Base-by-base conservation (phyloP, 192 early-diverging fungal genomes). In the Linnemannia exigua region DNA sequence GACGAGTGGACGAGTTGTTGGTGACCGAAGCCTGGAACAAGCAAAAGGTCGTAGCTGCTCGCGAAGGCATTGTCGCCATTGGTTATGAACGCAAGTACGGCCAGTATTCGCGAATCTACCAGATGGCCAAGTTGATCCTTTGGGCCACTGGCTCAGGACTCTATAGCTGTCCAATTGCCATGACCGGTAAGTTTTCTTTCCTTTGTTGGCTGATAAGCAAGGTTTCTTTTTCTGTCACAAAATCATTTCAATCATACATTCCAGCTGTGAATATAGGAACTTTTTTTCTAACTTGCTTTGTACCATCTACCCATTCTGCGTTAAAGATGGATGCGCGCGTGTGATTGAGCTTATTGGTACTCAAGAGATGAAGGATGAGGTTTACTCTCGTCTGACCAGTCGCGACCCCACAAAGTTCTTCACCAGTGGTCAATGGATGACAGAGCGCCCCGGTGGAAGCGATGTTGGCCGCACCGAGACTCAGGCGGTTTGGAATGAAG, bases 351-450 rank as follows among this genome's bases (percentile, higher is more conserved):
- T 93, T n/a, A 37, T 87, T 28, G 92, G 92, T 11, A 87, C 87
- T 31, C 72, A 84, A 33, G 89, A 92, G 14, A 79, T 94, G 88
- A 93, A 92, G 67, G 74, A 84, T 8, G 76, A 82, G 35, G 88
- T 89, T 9, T 90, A 75, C 38, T 33, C 67, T 31, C 80, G 88
- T 35, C 76, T 95, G 19, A 91, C 84, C 3, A 91, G 89, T 51
- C 92, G 94, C 16, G 94, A 95, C 70, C 94, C 95, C 14, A 79
- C 74, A 3, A 66, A 71, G n/a, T 93, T 94, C 70, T 92, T 90
- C 87, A 95, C 93, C 41, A 90, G 88, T 71, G 94, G 94, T 15
- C 95, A 95, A 76, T 95, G 93, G 94, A 95, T 95, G 95, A 95
- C 94, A 6, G 95, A 95, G 78, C 86, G 93, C 25, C 92, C 93